Percentiles rank a stretch among this genome's conserved stretches.
phyloP scores from a whole-genome alignment of 2,329 filamentous ascomycete genomes.

The Tolypocladium capitatum region DNA sequence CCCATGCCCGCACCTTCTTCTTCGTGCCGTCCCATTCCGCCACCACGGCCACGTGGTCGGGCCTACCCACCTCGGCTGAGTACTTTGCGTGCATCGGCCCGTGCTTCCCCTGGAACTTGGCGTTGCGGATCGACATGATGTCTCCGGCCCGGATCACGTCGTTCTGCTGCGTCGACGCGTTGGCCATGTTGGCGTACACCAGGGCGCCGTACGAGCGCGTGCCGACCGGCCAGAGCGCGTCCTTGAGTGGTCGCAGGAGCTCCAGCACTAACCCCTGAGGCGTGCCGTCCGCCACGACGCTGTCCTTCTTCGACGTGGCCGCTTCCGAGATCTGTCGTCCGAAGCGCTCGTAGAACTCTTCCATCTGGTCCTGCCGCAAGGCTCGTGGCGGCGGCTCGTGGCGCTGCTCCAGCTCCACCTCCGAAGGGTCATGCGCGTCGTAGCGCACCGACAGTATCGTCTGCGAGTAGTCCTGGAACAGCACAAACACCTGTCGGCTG shows the following conservation, averaged over 20 bases:
- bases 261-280: constrained; percentile 67
- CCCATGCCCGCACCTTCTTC: constrained; percentile 93
- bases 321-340: constrained; percentile 65
- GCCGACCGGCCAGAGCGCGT: constrained; percentile 73
- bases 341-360: constrained; percentile 69
- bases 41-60: constrained; percentile 80
- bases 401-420: constrained; percentile 67
- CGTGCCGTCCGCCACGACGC: constrained; percentile 71
- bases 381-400: constrained; percentile 73
- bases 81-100: constrained; percentile 95
- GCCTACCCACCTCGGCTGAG: constrained; percentile 71
- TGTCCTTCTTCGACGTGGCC: constrained; percentile 60
- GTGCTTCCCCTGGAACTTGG: constrained; percentile 88
- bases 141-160: constrained; percentile 92
- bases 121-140: constrained; percentile 84
- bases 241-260: constrained; percentile 58
- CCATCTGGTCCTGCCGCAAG: constrained; percentile 84
- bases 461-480: constrained; percentile 94
- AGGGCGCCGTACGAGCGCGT: constrained; percentile 79
- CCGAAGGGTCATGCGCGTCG: constrained; percentile 58
- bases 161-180: constrained; percentile 77
- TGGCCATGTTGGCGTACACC: constrained; percentile 90
- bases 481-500: constrained; percentile 70
- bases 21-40: constrained; percentile 97
- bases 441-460: constrained; percentile 74